Evolutionary conservation across 805 yeast species (phyloP).

Genomic region (Spathaspora sp.): DNA sequence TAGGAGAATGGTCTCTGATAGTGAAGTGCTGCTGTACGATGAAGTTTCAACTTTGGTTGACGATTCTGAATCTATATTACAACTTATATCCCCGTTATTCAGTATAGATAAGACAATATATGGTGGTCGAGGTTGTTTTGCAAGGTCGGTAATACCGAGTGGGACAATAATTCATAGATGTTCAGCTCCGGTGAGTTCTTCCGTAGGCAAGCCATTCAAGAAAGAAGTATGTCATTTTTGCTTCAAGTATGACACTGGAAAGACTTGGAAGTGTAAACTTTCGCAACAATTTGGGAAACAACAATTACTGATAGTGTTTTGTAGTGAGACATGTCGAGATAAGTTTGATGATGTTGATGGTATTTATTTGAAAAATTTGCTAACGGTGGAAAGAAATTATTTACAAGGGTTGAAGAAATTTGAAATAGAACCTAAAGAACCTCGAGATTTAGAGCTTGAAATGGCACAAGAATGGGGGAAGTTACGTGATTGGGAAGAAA

Average conservation of each 20-base stretch:
- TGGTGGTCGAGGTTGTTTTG: conserved; percentile 63
- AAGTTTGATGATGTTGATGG: conserved; percentile 38
- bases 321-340: conserved; percentile 42
- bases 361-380: conserved; percentile 30
- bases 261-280: conserved; percentile 40
- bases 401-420: conserved; percentile 16
- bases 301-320: conserved; percentile 34
- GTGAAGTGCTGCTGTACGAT: background rate
- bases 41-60: background rate
- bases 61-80: background rate
- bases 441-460: conserved; percentile 10
- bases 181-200: conserved; percentile 41
- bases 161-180: conserved; percentile 41
- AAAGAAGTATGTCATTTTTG: conserved; percentile 63
- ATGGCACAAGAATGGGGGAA: conserved; percentile 34
- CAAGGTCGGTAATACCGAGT: conserved; percentile 33
- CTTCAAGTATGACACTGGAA: conserved; percentile 46
- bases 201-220: conserved; percentile 49
- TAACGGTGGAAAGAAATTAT: conserved; percentile 33
- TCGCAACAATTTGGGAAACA: conserved; percentile 12
- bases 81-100: conserved; percentile 26
- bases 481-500: conserved; percentile 34
- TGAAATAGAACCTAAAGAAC: conserved; percentile 21
- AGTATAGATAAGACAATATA: conserved; percentile 38
- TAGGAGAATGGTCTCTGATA: background rate